Conservation (phyloP, 805 yeast genomes). For the Hanseniaspora thailandica region DNA sequence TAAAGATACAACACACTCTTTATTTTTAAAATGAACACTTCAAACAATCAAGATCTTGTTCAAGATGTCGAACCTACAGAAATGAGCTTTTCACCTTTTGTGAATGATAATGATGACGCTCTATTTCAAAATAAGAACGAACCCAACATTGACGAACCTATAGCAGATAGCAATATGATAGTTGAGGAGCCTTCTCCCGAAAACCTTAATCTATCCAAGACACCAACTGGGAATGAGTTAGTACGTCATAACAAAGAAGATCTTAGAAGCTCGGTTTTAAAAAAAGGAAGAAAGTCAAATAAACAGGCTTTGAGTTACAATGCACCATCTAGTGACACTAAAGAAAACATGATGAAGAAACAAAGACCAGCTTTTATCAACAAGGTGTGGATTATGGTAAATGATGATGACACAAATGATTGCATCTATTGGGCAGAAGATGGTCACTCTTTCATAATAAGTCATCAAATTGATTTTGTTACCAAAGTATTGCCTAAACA, state of each 20-base stretch:
- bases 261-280: conserved; percentile 2
- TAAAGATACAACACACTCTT: not conserved
- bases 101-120: not conserved
- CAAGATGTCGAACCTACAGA: not conserved
- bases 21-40: not conserved
- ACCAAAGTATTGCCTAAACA: conserved; percentile 75
- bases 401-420: conserved; percentile 57
- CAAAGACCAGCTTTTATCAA: conserved; percentile 80
- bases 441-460: conserved; percentile 76
- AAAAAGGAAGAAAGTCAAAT: not conserved
- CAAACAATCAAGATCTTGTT: not conserved
- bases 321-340: not conserved
- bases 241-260: not conserved
- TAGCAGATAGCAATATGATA: conserved; percentile 11
- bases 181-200: conserved; percentile 14
- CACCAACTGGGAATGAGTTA: not conserved
- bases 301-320: not conserved
- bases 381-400: conserved; percentile 92
- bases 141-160: not conserved
- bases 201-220: not conserved
- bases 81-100: not conserved
- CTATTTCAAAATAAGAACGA: not conserved
- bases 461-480: conserved; percentile 63
- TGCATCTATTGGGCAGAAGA: conserved; percentile 76
- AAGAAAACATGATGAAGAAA: conserved; percentile 29